Conservation (phyloP, 192 early-diverging fungal genomes). For the Backusella luteola region DNA sequence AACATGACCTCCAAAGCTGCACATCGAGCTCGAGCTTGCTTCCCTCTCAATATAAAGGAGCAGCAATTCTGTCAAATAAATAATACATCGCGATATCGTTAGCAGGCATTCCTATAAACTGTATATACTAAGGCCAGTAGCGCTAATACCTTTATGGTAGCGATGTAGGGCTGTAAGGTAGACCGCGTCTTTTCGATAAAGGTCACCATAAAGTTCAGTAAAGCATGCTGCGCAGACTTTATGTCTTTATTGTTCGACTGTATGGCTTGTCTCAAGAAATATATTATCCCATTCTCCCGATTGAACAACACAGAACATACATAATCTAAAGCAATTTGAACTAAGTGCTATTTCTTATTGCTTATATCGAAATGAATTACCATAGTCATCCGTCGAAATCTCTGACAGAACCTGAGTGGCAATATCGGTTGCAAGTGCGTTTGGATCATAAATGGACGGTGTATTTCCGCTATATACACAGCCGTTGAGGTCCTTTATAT, state of each 20-base stretch:
- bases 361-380: constrained; percentile 2
- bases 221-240: constrained; percentile 29
- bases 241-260: constrained; percentile 22
- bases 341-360: not conserved
- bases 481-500: constrained; percentile 19
- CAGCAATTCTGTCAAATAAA: not conserved
- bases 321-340: constrained; percentile 36
- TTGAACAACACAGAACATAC: constrained; percentile 44
- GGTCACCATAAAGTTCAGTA: constrained; percentile 46
- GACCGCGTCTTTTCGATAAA: constrained; percentile 36
- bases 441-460: not conserved
- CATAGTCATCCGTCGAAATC: constrained; percentile 25
- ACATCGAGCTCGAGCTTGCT: not conserved
- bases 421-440: constrained; percentile 19
- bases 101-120: not conserved
- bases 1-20: constrained; percentile 15
- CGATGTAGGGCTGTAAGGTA: constrained; percentile 34
- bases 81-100: not conserved
- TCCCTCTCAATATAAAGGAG: not conserved
- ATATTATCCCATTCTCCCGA: constrained; percentile 41
- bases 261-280: constrained; percentile 35
- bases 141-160: constrained; percentile 40
- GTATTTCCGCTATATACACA: not conserved
- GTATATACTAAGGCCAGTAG: constrained; percentile 29
- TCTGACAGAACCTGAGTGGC: constrained; percentile 19